These are phyloP conservation scores for Tolypocladium endophyticum DNA, from an alignment of 2,329 filamentous ascomycete species.

Conservation along the genomic window DNA sequence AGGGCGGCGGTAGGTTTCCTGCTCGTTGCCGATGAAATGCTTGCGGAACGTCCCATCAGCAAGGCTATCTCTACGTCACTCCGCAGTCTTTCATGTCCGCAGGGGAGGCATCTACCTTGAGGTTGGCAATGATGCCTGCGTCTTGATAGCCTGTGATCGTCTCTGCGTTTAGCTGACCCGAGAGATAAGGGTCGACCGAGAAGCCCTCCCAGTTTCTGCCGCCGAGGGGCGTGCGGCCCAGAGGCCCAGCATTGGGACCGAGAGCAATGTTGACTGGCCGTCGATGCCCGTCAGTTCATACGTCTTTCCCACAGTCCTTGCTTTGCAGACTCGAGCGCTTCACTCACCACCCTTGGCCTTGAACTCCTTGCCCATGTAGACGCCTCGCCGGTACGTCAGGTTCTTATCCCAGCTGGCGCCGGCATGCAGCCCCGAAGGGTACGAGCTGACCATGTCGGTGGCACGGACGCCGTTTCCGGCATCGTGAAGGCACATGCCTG, in stretches of 20 bases:
- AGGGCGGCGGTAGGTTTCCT: conserved; percentile 37
- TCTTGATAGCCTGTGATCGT: conserved; percentile 68
- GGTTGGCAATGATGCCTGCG: conserved; percentile 68
- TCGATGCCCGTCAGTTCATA: neutral
- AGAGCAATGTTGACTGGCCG: conserved; percentile 51
- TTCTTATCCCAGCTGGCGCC: conserved; percentile 44
- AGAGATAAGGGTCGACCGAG: conserved; percentile 58
- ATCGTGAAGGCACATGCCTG: conserved; percentile 38
- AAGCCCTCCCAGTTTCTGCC: conserved; percentile 72
- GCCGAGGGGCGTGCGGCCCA: conserved; percentile 60
- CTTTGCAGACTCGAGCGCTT: neutral
- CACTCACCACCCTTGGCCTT: conserved; percentile 37
- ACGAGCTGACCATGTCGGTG: conserved; percentile 36
- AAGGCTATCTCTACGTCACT: neutral
- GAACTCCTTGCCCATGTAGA: conserved; percentile 47
- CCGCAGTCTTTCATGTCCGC: neutral
- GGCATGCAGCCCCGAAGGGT: conserved; percentile 35
- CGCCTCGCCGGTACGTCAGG: conserved; percentile 38
- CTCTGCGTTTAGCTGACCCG: conserved; percentile 60
- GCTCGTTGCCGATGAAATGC: conserved; percentile 53
- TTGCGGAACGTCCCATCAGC: conserved; percentile 2
- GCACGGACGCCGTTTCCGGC: conserved; percentile 38
- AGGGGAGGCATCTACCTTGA: conserved; percentile 33
- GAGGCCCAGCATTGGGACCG: conserved; percentile 59
- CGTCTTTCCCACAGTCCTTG: neutral